Conservation (phyloP, 495 filamentous ascomycete species). For the Neurospora sp. region DNA sequence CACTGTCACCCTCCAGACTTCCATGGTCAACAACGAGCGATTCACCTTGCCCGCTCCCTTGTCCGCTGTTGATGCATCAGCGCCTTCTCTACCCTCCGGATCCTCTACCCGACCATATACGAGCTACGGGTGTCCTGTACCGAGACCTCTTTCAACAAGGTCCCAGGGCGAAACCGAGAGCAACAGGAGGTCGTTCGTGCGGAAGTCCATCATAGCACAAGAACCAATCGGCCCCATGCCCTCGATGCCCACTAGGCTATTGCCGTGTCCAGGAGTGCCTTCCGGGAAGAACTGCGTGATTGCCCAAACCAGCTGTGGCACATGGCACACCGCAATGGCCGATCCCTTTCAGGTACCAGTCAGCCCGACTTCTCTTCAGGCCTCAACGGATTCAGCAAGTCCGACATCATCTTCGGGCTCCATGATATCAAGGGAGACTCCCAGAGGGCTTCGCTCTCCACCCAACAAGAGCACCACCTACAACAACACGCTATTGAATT, state of each 20-base stretch:
- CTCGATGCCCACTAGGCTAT: conserved; percentile 1
- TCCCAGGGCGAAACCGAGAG: not conserved
- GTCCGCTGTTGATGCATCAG: not conserved
- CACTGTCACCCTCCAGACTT: not conserved
- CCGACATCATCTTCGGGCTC: not conserved
- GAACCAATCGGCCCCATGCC: not conserved
- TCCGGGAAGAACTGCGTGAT: not conserved
- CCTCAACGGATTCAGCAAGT: not conserved
- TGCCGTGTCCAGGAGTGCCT: conserved; percentile 3
- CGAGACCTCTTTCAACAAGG: not conserved
- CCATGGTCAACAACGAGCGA: not conserved
- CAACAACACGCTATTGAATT: not conserved
- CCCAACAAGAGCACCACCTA: not conserved
- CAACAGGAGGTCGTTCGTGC: not conserved
- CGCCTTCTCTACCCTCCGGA: not conserved
- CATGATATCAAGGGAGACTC: not conserved
- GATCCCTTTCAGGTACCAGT: conserved; percentile 3
- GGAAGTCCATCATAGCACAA: not conserved
- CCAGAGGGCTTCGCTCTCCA: not conserved
- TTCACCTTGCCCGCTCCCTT: not conserved
- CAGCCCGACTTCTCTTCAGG: not conserved
- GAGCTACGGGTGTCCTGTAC: not conserved
- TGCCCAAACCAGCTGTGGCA: not conserved
- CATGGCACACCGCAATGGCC: not conserved
- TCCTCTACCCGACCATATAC: not conserved